phyloP scores from a whole-genome alignment of 169 alveolate genomes.

The Eimeria mitis region DNA sequence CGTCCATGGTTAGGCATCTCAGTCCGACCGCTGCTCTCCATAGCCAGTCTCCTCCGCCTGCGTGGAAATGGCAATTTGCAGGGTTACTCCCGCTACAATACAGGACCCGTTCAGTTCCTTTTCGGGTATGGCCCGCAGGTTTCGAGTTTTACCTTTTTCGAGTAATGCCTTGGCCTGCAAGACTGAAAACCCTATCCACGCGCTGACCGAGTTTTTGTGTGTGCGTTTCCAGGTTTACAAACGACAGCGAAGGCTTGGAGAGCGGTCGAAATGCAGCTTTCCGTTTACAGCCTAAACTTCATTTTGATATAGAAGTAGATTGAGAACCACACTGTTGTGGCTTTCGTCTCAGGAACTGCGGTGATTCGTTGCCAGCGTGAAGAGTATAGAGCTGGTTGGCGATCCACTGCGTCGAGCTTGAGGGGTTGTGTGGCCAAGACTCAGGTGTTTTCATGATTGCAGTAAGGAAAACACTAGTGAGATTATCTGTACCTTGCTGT shows the following conservation, averaged over 20 bases:
- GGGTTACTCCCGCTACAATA: constrained; percentile 68
- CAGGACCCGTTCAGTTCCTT: constrained; percentile 46
- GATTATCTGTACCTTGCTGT: background rate
- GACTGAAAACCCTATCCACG: background rate
- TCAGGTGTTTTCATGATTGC: background rate
- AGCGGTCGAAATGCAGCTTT: constrained; percentile 15
- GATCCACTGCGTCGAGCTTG: background rate
- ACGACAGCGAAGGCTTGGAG: constrained; percentile 59
- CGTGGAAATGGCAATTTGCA: constrained; percentile 74
- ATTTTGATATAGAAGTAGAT: constrained; percentile 61
- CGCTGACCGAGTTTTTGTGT: background rate
- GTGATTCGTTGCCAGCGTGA: background rate
- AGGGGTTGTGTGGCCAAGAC: background rate
- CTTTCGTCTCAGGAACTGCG: background rate
- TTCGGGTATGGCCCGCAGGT: constrained; percentile 43
- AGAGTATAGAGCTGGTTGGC: background rate
- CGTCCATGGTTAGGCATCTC: constrained; percentile 66
- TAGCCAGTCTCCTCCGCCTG: constrained; percentile 59
- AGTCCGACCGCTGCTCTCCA: constrained; percentile 51
- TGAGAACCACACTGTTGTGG: background rate
- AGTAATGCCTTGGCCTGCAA: background rate
- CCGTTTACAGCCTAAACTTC: constrained; percentile 74
- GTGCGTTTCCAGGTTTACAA: constrained; percentile 39
- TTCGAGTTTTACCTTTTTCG: background rate
- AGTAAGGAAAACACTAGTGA: background rate